Base-by-base conservation (phyloP, 2,329 filamentous ascomycete genomes). In the Orbilia blumenaviensis region DNA sequence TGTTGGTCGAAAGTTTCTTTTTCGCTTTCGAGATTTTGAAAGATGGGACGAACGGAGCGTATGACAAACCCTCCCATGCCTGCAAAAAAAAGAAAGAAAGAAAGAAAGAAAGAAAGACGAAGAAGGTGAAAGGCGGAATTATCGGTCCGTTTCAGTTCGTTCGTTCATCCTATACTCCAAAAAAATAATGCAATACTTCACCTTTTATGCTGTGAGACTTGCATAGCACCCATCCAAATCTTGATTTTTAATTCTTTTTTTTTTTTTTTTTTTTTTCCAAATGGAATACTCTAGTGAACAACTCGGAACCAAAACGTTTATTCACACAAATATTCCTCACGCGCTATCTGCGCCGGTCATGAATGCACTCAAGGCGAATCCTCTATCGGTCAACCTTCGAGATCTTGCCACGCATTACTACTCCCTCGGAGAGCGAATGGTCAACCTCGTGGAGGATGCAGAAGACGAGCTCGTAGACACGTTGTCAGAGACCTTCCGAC, bases 361-460 rank as follows among this genome's bases (percentile, higher is more conserved):
- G 81, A 93, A 96, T 79, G 95, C 95, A 0, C 85, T 99, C 38
- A 95, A 94, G 81, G 95, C 95, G 32, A 93, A 97, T 81, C 91
- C 95, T 0, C 90, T 91, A 66, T 91, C 91, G 9, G 92, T 99
- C 0, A 90, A 96, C 67, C 83, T 99, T 44, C 89, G 94, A 58
- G 89, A 92, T 66, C 89, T 95, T 82, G 92, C 92, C 76, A 89
- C 91, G 36, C 91, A 97, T 83, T 97, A 97, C 80, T 98, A 97
- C 84, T 90, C 89, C 23, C 87, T 98, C 2, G 93, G 92, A 2
- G 90, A 92, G 48, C 88, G 92, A 61, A 93, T 97, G 83, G 85
- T 98, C 77, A 94, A 97, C 73, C 84, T 99, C 0, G 96, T 97
- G 77, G 94, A 97, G 71, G 94, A 97, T 48, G 72, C 72, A 66